Conservation (phyloP, 192 early-diverging fungal species). For the Fimicolochytrium jonesii region DNA sequence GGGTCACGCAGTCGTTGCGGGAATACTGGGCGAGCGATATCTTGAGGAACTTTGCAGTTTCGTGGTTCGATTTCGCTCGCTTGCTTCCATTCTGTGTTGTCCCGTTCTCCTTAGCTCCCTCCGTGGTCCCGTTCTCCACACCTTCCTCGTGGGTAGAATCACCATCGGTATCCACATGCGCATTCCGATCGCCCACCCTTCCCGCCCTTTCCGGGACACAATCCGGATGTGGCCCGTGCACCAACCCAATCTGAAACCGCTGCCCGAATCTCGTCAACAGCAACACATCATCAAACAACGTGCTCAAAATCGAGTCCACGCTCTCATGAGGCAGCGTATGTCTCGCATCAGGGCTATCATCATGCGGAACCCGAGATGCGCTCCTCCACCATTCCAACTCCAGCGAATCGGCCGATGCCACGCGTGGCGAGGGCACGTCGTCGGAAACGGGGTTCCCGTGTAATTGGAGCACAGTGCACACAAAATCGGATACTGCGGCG, state of each 20-base stretch:
- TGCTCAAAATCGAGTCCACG: neutral
- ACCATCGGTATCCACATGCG: no score
- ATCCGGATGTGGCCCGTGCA: slow-evolving; percentile 6
- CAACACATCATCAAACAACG: slow-evolving; percentile 22
- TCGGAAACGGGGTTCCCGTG: slow-evolving; percentile 1
- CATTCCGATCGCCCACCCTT: neutral
- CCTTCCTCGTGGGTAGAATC: no score
- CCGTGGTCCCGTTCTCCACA: no score
- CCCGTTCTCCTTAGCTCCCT: no score
- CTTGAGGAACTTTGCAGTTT: slow-evolving; percentile 12
- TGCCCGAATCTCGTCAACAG: slow-evolving; percentile 26
- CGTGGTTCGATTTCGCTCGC: neutral
- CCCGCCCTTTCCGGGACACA: neutral
- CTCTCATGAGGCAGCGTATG: neutral
- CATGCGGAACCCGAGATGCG: neutral
- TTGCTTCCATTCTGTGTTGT: no score
- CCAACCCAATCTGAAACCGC: slow-evolving; percentile 21
- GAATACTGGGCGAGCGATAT: slow-evolving; percentile 21
- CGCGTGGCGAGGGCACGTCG: neutral
- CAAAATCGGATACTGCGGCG: slow-evolving; percentile 10
- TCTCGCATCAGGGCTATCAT: neutral
- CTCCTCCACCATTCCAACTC: slow-evolving; percentile 19
- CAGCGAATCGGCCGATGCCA: neutral
- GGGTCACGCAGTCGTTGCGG: slow-evolving; percentile 16
- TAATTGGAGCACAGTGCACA: slow-evolving; percentile 6